Conservation (phyloP, 2,329 filamentous ascomycete species). For the Talaromyces atroroseus region DNA sequence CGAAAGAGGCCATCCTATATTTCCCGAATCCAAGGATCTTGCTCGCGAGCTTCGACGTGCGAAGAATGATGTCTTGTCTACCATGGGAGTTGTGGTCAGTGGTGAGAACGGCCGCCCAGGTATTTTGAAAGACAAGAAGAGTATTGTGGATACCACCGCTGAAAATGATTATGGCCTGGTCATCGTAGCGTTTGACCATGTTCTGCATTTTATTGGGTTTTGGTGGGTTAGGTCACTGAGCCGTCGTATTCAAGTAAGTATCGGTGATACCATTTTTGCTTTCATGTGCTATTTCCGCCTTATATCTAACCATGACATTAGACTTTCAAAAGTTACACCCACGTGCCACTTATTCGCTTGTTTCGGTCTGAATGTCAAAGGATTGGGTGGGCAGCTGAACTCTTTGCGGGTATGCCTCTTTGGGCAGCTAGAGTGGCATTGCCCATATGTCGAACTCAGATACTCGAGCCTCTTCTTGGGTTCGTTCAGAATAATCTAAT, state of each 20-base stretch:
- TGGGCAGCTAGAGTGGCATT: constrained; percentile 34
- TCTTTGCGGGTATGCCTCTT: constrained; percentile 38
- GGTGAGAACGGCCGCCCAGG: constrained; percentile 33
- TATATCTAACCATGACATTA: constrained; percentile 14
- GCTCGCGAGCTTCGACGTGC: constrained; percentile 40
- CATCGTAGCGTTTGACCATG: constrained; percentile 37
- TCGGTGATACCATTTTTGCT: background rate
- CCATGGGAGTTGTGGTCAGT: constrained; percentile 45
- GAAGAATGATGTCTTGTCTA: constrained; percentile 47
- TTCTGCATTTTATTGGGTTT: constrained; percentile 35
- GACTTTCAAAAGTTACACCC: constrained; percentile 36
- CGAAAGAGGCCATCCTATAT: constrained; percentile 43
- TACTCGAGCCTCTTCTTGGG: constrained; percentile 30
- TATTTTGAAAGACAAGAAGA: constrained; percentile 34
- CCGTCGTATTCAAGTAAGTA: constrained; percentile 35
- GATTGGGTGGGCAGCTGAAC: constrained; percentile 32
- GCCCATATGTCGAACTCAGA: constrained; percentile 34
- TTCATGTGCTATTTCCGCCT: background rate
- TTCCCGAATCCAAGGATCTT: constrained; percentile 36
- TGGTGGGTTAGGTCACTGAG: constrained; percentile 39
- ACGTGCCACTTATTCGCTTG: constrained; percentile 31
- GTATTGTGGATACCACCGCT: constrained; percentile 31
- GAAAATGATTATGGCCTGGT: constrained; percentile 42
- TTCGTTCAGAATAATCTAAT: constrained; percentile 22
- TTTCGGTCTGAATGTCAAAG: constrained; percentile 32